Base-by-base conservation (phyloP, 768 basidiomycete species). In the Boletales sp. region DNA sequence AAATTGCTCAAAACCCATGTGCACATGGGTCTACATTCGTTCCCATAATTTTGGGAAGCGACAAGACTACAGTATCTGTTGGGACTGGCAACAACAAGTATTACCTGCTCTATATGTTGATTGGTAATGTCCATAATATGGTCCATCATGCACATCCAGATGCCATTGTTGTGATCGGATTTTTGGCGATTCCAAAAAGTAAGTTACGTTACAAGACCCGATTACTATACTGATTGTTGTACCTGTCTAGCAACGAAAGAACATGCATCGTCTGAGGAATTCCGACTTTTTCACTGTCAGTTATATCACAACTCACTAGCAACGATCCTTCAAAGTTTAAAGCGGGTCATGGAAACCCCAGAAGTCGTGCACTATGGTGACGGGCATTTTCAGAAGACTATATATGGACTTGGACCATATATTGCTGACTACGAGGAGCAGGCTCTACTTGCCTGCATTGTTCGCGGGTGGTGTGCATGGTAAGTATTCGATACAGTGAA, bases 131-230 rank as follows among this genome's bases (percentile, higher is more conserved):
- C 9, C 45, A 48, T 17, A 60, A 59, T 36, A 51, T 49, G 15
- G 44, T 57, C 17, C 34, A 15, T 12, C 9, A 21, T 5, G 49
- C 56, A 7, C 58, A 59, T 17, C 5, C 21, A 1, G 31, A 46
- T 33, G 41, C 47, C 5, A 34, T 56, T 0, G 19, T 60, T 1
- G 30, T 57, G 13, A 18, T 55, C 4, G 58, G 42, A 0, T 70
- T 70, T 44, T 56, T 70, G 3, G 48, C 61, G 1, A 68, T 71
- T 39, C 60, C 63, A 3, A n/a, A n/a, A n/a, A n/a, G n/a, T n/a
- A n/a, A n/a, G n/a, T n/a, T n/a, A n/a, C n/a, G n/a, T n/a, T n/a
- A n/a, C n/a, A n/a, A n/a, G n/a, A n/a, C n/a, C n/a, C n/a, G n/a
- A n/a, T n/a, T n/a, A n/a, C n/a, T n/a, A n/a, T n/a, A n/a, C n/a